A percentile compares a stretch with the other conserved stretches of the same genome.
Evolutionary conservation across 2,329 filamentous ascomycete genomes (phyloP).

Genomic region (Pseudogymnoascus sp.): DNA sequence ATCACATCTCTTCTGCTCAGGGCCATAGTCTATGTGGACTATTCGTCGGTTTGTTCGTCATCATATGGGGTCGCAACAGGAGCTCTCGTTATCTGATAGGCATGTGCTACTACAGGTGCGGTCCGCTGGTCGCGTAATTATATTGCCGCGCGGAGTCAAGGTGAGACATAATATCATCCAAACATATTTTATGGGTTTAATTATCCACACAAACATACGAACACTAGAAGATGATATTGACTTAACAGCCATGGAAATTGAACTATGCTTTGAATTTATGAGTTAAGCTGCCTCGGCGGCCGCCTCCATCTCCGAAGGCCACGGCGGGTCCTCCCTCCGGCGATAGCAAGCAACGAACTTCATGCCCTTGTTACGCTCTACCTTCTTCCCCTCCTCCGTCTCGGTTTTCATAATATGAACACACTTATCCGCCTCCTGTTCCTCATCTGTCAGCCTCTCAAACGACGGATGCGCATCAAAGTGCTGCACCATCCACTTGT

Average conservation of each 20-base stretch:
- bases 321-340: conserved; percentile 52
- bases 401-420: conserved; percentile 68
- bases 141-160: neutral
- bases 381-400: conserved; percentile 97
- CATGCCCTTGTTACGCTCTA: conserved; percentile 76
- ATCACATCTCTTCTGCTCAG: conserved; percentile 65
- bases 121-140: conserved; percentile 6
- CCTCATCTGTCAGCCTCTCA: conserved; percentile 61
- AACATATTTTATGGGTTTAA: neutral
- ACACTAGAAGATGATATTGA: neutral
- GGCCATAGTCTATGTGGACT: conserved; percentile 45
- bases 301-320: conserved; percentile 62
- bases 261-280: neutral
- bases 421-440: conserved; percentile 60
- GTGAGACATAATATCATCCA: neutral
- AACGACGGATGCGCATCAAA: conserved; percentile 72
- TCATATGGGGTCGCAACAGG: conserved; percentile 18
- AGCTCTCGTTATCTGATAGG: conserved; percentile 7
- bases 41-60: conserved; percentile 23
- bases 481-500: conserved; percentile 87
- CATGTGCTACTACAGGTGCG: conserved; percentile 1
- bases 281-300: neutral
- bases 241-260: neutral
- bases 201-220: neutral
- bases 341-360: conserved; percentile 90